Evolutionary conservation across 2,329 filamentous ascomycete species (phyloP), one percentile per base, ranked within the genome.

Genomic region (Phyllosticta capitalensis): DNA sequence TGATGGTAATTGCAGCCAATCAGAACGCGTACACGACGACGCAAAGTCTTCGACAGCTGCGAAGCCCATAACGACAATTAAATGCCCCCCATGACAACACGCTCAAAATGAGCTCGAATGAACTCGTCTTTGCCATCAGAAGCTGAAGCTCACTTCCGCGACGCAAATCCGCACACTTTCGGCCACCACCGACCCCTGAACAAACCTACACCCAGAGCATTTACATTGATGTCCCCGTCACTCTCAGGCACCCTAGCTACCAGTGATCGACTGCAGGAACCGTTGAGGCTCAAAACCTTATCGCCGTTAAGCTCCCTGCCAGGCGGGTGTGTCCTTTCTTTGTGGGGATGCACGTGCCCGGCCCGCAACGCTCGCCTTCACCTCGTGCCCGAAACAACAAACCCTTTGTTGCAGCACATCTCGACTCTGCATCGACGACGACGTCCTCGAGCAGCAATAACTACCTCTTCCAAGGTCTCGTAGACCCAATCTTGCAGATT

Each of bases 251-350:
- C 61, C 59, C 59, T 54, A 63, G 61, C 61, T 59, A 45, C 58
- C 61, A 62, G 60, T 60, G 63, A 64, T 64, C 63, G 54, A 52
- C 60, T 61, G 63, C 63, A 64, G 63, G 63, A 60, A 64, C 63
- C 53, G 48, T 54, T 59, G 62, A 56, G 62, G 62, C 62, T 61
- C 53, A 61, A 62, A 64, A 58, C 56, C 61, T 64, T 62, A 62
- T 58, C 55, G 56, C 51, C 33, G 45, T 60, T 63, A 58, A 60
- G 56, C 51, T 61, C 53, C 56, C 38, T 56, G 61, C 60, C 63
- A 53, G 24, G 55, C 49, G 56, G 49, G 58, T 55, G 53, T 38
- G 58, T 55, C 58, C 54, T 53, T 26, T 56, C 55, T 60, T 55
- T 61, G 56, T 62, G 62, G 60, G 62, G 62, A 62, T 58, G 62